Evolutionary conservation across 202 grass and related monocot genomes (phyloP).

Genomic region (Bolboschoenoplectus hybrid): DNA sequence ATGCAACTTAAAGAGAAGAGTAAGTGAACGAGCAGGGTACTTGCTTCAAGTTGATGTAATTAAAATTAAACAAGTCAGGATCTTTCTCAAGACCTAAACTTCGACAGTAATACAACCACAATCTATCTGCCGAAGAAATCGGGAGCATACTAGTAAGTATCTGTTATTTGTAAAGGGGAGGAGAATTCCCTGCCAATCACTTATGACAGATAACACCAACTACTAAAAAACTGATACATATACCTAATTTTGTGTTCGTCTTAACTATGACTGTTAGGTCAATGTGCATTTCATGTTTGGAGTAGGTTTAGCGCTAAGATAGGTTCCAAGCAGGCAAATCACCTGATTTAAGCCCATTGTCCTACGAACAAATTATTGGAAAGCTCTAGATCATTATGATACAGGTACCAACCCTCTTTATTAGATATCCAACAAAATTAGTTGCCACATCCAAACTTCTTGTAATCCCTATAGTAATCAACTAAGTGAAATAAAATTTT

Average conservation of each 20-base stretch:
- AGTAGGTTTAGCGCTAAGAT: background rate
- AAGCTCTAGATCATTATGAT: background rate
- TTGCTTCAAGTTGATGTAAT: slow-evolving; percentile 3
- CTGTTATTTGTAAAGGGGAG: background rate
- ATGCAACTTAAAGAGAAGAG: background rate
- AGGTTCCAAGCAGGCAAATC: background rate
- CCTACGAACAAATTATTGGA: slow-evolving; percentile 5
- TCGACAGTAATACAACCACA: background rate
- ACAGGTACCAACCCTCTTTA: background rate
- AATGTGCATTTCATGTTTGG: background rate
- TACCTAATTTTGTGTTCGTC: background rate
- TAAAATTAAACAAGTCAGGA: background rate
- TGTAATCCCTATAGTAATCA: background rate
- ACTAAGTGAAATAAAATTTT: background rate
- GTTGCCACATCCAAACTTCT: background rate
- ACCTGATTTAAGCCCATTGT: slow-evolving; percentile 1
- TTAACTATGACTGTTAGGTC: background rate
- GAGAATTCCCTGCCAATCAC: slow-evolving; percentile 4
- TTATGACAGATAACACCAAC: background rate
- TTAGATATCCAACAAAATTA: background rate
- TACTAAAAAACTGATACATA: background rate
- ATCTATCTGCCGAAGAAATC: background rate
- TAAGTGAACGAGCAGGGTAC: background rate
- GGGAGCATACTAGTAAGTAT: background rate
- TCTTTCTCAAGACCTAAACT: background rate